phyloP scores from a whole-genome alignment of 768 basidiomycete genomes.

The Hortiboletus campestris region DNA sequence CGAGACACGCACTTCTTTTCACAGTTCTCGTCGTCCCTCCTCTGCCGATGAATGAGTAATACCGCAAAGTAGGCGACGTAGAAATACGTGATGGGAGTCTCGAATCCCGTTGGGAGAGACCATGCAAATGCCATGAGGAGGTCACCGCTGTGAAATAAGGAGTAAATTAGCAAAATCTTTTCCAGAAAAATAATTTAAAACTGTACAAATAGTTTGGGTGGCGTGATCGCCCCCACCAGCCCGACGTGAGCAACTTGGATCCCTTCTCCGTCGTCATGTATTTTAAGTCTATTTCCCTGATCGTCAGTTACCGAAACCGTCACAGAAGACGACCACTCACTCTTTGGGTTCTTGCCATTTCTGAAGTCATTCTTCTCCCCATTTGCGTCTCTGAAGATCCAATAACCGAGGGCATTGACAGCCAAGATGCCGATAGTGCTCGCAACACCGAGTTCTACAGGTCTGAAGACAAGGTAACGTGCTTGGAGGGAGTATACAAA shows the following conservation, averaged over 20 bases:
- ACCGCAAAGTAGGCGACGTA: conserved; percentile 88
- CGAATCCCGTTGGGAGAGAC: conserved; percentile 90
- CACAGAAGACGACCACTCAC: conserved; percentile 38
- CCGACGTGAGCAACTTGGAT: conserved; percentile 87
- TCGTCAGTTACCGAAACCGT: background rate
- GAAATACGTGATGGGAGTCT: conserved; percentile 94
- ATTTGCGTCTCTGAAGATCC: conserved; percentile 87
- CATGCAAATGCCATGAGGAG: conserved; percentile 88
- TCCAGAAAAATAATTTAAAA: background rate
- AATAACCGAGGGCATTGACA: conserved; percentile 75
- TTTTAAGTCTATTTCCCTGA: conserved; percentile 54
- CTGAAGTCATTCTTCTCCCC: conserved; percentile 96
- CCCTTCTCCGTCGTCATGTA: conserved; percentile 83
- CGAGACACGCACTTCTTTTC: conserved; percentile 65
- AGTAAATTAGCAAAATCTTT: background rate
- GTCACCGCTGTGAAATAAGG: conserved; percentile 56
- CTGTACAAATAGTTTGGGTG: conserved; percentile 90
- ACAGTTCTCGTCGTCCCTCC: conserved; percentile 90
- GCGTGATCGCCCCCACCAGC: conserved; percentile 95
- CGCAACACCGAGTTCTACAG: conserved; percentile 68
- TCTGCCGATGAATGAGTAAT: conserved; percentile 87
- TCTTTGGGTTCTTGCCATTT: conserved; percentile 91
- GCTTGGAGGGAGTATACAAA: conserved; percentile 94
- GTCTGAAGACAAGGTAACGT: conserved; percentile 90
- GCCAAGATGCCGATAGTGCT: conserved; percentile 54